These are phyloP conservation scores for Candida michaelii DNA, from an alignment of 805 yeast species.

Conservation along the genomic window DNA sequence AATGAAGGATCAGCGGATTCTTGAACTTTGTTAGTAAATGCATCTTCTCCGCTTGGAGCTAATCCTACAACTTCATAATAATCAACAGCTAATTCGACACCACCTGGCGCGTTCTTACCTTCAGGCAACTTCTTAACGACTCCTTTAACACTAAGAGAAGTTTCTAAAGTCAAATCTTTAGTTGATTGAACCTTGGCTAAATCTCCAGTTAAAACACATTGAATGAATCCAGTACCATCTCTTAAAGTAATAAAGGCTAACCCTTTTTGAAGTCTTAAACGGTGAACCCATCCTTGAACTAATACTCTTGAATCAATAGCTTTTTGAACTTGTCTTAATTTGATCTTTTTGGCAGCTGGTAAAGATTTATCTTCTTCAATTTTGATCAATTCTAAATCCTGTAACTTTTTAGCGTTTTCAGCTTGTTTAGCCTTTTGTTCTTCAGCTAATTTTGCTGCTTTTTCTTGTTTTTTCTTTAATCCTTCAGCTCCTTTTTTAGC, in stretches of 20 bases:
- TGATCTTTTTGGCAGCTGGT: slow-evolving; percentile 67
- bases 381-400: slow-evolving; percentile 68
- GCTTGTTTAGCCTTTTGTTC: slow-evolving; percentile 54
- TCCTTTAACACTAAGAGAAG: slow-evolving; percentile 81
- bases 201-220: slow-evolving; percentile 85
- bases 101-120: slow-evolving; percentile 97
- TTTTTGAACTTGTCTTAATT: slow-evolving; percentile 56
- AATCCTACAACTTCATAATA: slow-evolving; percentile 85
- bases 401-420: slow-evolving; percentile 73
- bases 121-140: slow-evolving; percentile 81
- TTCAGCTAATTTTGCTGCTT: slow-evolving; percentile 58
- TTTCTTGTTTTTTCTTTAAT: slow-evolving; percentile 75
- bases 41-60: slow-evolving; percentile 95
- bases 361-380: slow-evolving; percentile 73
- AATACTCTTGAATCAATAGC: slow-evolving; percentile 67
- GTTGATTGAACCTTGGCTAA: slow-evolving; percentile 90
- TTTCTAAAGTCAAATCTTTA: slow-evolving; percentile 80
- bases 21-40: slow-evolving; percentile 90
- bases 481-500: slow-evolving; percentile 96
- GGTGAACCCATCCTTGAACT: slow-evolving; percentile 94
- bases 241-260: slow-evolving; percentile 86
- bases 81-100: slow-evolving; percentile 90
- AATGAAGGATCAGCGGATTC: slow-evolving; percentile 93
- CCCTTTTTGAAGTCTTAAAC: slow-evolving; percentile 91
- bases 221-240: slow-evolving; percentile 92